phyloP scores from a whole-genome alignment of 257 asterid species.

The Echium plantagineum region DNA sequence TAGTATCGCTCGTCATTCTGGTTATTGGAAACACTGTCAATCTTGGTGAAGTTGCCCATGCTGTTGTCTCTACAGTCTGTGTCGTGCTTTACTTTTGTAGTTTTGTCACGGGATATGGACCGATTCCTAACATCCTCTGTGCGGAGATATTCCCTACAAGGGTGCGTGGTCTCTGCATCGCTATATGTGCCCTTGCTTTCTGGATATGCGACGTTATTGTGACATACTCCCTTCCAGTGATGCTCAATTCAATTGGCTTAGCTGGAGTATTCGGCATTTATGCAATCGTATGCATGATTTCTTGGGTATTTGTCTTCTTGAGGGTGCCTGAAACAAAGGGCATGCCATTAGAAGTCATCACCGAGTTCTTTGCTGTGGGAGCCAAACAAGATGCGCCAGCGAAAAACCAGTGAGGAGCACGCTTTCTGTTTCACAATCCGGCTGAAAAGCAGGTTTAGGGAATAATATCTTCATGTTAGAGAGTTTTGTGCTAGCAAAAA shows the following conservation, averaged over 20 bases:
- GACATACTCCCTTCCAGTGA: conserved; percentile 62
- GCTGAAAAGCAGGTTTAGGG: background rate
- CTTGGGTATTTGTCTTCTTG: conserved; percentile 59
- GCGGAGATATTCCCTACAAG: conserved; percentile 80
- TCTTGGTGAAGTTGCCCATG: conserved; percentile 51
- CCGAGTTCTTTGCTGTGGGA: conserved; percentile 79
- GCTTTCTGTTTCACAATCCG: background rate
- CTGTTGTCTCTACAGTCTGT: conserved; percentile 60
- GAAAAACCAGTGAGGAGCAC: conserved; percentile 15
- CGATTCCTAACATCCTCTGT: conserved; percentile 81
- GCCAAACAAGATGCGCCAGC: conserved; percentile 37
- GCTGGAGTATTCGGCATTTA: conserved; percentile 76
- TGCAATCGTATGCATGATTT: conserved; percentile 48
- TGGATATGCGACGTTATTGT: conserved; percentile 92
- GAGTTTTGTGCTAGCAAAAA: background rate
- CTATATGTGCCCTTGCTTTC: conserved; percentile 73
- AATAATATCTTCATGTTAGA: background rate
- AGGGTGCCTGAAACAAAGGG: conserved; percentile 88
- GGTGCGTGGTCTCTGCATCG: conserved; percentile 88
- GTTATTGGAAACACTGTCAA: conserved; percentile 53
- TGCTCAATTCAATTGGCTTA: conserved; percentile 68
- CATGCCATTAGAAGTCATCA: conserved; percentile 79
- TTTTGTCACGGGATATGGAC: conserved; percentile 87
- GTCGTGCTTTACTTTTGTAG: conserved; percentile 78
- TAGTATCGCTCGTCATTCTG: conserved; percentile 45